These are phyloP conservation scores for Pseudogymnoascus sp. DNA, from an alignment of 2,329 filamentous ascomycete species.

Conservation along the genomic window DNA sequence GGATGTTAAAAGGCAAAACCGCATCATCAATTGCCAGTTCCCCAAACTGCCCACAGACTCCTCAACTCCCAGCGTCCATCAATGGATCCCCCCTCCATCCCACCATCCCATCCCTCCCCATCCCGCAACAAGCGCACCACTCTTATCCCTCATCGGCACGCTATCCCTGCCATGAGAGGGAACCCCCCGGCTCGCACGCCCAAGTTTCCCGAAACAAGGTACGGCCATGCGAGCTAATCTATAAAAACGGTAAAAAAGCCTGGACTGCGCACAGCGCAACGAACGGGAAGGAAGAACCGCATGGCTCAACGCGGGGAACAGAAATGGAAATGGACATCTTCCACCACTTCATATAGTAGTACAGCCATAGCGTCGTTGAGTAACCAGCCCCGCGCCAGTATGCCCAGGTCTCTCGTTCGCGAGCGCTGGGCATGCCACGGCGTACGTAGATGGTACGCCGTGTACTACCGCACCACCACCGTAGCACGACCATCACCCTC, in stretches of 20 bases:
- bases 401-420: neutral
- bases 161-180: neutral
- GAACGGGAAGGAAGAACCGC: neutral
- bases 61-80: neutral
- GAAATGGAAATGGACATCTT: neutral
- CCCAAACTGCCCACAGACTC: neutral
- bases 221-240: neutral
- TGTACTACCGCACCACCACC: no score
- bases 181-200: neutral
- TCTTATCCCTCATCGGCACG: neutral
- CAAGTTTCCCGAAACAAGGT: slow-evolving; percentile 1
- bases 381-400: no score
- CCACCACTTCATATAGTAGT: no score
- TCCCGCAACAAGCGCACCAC: neutral
- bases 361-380: no score
- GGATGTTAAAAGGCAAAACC: neutral
- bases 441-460: neutral
- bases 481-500: no score
- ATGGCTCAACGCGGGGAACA: neutral
- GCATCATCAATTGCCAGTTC: no score
- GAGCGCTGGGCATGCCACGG: neutral
- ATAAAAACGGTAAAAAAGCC: neutral
- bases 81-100: no score
- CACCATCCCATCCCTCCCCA: neutral
- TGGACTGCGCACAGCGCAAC: neutral